phyloP scores from a whole-genome alignment of 306 rosid genomes.

The Ormosia emarginata region DNA sequence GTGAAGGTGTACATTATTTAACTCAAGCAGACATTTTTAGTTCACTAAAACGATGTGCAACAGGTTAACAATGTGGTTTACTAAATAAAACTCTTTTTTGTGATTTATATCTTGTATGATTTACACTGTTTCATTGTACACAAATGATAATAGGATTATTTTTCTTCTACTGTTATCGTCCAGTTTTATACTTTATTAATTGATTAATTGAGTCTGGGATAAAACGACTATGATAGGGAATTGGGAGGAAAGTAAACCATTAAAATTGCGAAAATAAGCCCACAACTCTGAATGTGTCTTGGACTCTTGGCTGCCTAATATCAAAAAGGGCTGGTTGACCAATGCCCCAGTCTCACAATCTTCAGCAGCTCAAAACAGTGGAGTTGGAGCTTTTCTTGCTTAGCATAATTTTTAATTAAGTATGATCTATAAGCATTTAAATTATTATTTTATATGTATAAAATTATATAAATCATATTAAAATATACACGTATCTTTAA shows the following conservation, averaged over 20 bases:
- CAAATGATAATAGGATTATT: no score
- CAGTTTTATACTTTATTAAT: not conserved
- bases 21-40: not conserved
- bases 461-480: no score
- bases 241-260: not conserved
- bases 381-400: not conserved
- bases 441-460: no score
- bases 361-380: not conserved
- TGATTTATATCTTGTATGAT: no score
- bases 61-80: not conserved
- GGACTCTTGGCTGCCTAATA: not conserved
- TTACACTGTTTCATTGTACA: no score
- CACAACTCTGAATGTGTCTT: not conserved
- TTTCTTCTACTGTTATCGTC: no score
- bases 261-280: not conserved
- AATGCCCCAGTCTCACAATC: not conserved
- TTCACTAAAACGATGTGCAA: not conserved
- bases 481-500: no score
- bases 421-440: no score
- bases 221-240: not conserved
- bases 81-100: not conserved
- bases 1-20: not conserved
- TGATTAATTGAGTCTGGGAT: not conserved
- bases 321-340: not conserved
- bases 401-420: no score